These are phyloP conservation scores for Thermothielavioides terrestris DNA, from an alignment of 495 filamentous ascomycete genomes.

Conservation along the genomic window DNA sequence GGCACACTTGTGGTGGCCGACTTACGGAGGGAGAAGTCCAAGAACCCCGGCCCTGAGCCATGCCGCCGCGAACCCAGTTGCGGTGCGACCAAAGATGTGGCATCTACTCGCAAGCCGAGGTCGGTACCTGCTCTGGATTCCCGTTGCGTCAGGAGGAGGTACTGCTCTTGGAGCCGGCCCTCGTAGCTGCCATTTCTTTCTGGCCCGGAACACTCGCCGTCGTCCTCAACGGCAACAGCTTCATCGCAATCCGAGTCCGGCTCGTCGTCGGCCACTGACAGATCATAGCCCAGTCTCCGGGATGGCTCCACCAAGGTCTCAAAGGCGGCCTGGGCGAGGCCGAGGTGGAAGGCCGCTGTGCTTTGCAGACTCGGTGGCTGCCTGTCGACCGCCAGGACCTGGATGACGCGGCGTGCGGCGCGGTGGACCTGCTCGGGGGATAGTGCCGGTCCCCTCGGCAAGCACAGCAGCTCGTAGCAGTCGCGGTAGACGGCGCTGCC, in stretches of 20 bases:
- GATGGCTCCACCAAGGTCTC: constrained; percentile 48
- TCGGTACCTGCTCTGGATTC: constrained; percentile 14
- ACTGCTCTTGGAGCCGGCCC: constrained; percentile 14
- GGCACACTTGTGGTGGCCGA: constrained; percentile 31
- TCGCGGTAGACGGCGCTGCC: constrained; percentile 23
- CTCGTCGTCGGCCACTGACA: constrained; percentile 28
- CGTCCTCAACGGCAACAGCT: background rate
- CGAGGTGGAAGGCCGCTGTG: constrained; percentile 42
- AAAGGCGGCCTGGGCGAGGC: constrained; percentile 43
- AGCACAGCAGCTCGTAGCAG: constrained; percentile 46
- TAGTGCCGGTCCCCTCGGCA: constrained; percentile 37
- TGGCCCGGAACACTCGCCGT: background rate
- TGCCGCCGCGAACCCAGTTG: background rate
- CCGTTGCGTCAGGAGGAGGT: constrained; percentile 12
- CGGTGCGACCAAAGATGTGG: background rate
- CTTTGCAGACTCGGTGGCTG: constrained; percentile 42
- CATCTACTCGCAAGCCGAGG: constrained; percentile 15
- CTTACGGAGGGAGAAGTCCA: constrained; percentile 30
- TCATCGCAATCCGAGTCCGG: constrained; percentile 23
- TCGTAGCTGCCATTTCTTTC: constrained; percentile 1
- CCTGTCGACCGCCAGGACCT: constrained; percentile 53
- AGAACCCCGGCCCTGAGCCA: background rate
- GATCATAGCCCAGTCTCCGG: constrained; percentile 49
- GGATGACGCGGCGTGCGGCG: constrained; percentile 44
- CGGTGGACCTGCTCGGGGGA: constrained; percentile 43